phyloP scores from a whole-genome alignment of 306 rosid species.

The Inga leiocalycina region DNA sequence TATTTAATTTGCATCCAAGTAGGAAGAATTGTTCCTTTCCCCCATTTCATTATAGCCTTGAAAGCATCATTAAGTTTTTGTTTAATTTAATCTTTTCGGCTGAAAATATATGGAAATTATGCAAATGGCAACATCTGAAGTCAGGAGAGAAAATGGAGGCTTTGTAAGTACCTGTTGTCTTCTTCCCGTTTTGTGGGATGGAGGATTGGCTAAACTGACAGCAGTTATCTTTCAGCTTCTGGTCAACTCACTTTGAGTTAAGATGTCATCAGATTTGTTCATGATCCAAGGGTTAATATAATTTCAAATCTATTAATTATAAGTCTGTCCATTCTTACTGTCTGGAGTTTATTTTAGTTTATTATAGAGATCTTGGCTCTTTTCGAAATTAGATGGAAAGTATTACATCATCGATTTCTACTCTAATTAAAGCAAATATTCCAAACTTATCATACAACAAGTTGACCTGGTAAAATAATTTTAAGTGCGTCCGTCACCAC shows the following conservation, averaged over 20 bases:
- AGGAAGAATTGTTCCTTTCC: not conserved
- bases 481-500: too few species aligned
- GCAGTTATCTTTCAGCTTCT: not conserved
- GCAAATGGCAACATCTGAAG: conserved; percentile 24
- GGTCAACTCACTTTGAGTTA: not conserved
- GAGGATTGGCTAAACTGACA: not conserved
- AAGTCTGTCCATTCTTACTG: not conserved
- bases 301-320: not conserved
- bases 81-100: not conserved
- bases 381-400: not conserved
- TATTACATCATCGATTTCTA: not conserved
- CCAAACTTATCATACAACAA: not conserved
- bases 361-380: not conserved
- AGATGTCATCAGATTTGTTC: not conserved
- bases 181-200: conserved; percentile 14
- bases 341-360: not conserved
- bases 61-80: conserved; percentile 20
- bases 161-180: conserved; percentile 35
- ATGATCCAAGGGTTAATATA: not conserved
- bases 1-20: conserved; percentile 25
- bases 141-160: conserved; percentile 34
- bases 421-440: not conserved
- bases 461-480: too few species aligned
- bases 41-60: not conserved
- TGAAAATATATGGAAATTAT: conserved; percentile 28